A percentile compares a stretch with the other conserved stretches of the same genome.
These are phyloP conservation scores for Chloris gayana DNA, from an alignment of 176 grass and related monocot genomes.

Conservation along the genomic window DNA sequence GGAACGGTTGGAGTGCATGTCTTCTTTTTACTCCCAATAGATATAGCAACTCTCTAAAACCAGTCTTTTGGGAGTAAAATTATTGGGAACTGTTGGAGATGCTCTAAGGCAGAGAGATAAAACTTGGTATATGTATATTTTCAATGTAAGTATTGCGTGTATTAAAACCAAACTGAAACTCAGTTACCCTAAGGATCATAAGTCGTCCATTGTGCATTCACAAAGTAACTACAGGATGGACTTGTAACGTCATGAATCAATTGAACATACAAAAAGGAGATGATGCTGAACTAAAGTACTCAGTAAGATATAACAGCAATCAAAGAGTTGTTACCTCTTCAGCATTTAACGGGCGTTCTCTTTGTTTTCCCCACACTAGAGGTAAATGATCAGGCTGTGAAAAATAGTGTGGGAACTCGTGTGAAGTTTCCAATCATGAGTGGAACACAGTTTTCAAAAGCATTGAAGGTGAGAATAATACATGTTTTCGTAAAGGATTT, in stretches of 20 bases:
- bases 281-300: constrained; percentile 25
- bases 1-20: too few species aligned
- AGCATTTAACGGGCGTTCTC: constrained; percentile 60
- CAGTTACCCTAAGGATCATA: constrained; percentile 3
- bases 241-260: not conserved
- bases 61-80: too few species aligned
- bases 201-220: constrained; percentile 15
- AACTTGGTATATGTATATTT: not conserved
- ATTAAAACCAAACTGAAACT: not conserved
- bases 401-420: constrained; percentile 41
- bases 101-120: not conserved
- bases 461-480: constrained; percentile 2
- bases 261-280: constrained; percentile 23
- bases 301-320: constrained; percentile 21
- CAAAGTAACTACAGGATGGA: constrained; percentile 20
- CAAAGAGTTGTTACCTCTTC: constrained; percentile 65
- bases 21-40: too few species aligned
- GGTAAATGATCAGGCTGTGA: constrained; percentile 80
- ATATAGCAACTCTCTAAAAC: too few species aligned
- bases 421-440: constrained; percentile 19
- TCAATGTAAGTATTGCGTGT: not conserved
- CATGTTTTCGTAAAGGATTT: not conserved
- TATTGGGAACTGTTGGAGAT: too few species aligned
- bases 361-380: constrained; percentile 94
- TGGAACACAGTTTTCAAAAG: constrained; percentile 11